Conservation (phyloP, 139 green algal species). For the Raphidocelis subcapitata region DNA sequence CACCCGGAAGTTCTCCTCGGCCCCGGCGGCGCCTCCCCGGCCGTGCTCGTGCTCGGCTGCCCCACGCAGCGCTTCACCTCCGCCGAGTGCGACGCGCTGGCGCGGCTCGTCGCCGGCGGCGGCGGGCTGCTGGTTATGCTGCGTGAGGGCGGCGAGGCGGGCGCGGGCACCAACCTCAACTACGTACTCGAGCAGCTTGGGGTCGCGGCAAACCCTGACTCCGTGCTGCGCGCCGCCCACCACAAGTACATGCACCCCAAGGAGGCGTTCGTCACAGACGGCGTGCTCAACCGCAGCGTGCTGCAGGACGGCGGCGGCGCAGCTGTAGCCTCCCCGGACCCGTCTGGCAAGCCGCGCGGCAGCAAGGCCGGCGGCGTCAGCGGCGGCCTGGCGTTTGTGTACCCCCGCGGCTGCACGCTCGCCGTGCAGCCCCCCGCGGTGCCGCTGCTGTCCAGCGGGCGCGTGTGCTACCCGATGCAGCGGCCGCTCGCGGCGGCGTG, state of each 20-base stretch:
- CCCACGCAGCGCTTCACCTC: conserved; percentile 66
- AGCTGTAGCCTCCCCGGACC: not conserved
- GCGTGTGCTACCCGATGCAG: conserved; percentile 78
- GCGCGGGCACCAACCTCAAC: conserved; percentile 77
- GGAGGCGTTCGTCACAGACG: conserved; percentile 77
- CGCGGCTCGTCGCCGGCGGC: conserved; percentile 57
- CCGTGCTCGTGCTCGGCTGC: conserved; percentile 73
- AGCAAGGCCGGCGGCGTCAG: not conserved
- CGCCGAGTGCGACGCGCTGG: conserved; percentile 63
- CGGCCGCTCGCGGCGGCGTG: conserved; percentile 59
- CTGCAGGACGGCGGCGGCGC: conserved; percentile 24
- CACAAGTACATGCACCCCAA: conserved; percentile 89
- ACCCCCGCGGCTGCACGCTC: conserved; percentile 76
- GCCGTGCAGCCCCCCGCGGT: conserved; percentile 68
- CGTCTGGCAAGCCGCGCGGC: not conserved
- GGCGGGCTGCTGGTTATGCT: conserved; percentile 69
- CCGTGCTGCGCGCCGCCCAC: conserved; percentile 67
- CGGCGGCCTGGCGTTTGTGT: conserved; percentile 69
- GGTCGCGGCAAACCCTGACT: conserved; percentile 69
- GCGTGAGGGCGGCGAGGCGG: conserved; percentile 62
- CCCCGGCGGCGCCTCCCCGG: conserved; percentile 11
- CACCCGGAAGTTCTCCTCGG: conserved; percentile 21
- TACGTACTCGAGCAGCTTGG: conserved; percentile 80
- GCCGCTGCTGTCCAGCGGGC: conserved; percentile 72
- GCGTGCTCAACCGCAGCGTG: conserved; percentile 77